phyloP scores from a whole-genome alignment of 768 basidiomycete species.

The Pisolithus orientalis region DNA sequence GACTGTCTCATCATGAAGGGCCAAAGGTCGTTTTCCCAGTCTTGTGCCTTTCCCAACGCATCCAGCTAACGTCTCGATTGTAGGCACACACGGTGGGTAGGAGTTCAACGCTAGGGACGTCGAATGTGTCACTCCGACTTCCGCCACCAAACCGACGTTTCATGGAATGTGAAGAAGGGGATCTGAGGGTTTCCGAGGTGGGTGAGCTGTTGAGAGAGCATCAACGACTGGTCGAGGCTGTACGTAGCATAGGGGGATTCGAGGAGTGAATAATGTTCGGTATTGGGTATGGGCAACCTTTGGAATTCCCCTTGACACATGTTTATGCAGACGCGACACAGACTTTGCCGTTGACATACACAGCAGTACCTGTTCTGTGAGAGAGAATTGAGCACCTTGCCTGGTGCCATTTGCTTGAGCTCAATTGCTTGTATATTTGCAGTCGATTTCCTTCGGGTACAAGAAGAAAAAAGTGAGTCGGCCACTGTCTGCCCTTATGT shows the following conservation, averaged over 20 bases:
- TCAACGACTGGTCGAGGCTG: slow-evolving; percentile 63
- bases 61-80: neutral
- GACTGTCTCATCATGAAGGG: slow-evolving; percentile 31
- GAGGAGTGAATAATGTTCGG: slow-evolving; percentile 10
- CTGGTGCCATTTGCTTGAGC: too few relatives aligned
- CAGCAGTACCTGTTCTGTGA: too few relatives aligned
- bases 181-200: slow-evolving; percentile 77
- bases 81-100: neutral
- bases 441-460: too few relatives aligned
- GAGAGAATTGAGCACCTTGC: too few relatives aligned
- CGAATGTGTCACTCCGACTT: slow-evolving; percentile 32
- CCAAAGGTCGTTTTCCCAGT: slow-evolving; percentile 25
- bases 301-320: too few relatives aligned
- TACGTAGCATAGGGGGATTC: slow-evolving; percentile 47
- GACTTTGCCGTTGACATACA: too few relatives aligned
- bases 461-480: too few relatives aligned
- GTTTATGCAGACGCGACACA: too few relatives aligned
- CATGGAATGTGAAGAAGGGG: slow-evolving; percentile 64
- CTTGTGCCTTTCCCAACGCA: slow-evolving; percentile 10
- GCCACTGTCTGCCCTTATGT: too few relatives aligned
- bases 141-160: slow-evolving; percentile 66
- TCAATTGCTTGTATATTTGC: too few relatives aligned
- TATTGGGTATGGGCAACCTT: neutral
- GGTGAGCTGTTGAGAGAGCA: slow-evolving; percentile 75
- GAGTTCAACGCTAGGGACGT: slow-evolving; percentile 27